Conservation (phyloP, 805 yeast species). For the Ogataea minuta region DNA sequence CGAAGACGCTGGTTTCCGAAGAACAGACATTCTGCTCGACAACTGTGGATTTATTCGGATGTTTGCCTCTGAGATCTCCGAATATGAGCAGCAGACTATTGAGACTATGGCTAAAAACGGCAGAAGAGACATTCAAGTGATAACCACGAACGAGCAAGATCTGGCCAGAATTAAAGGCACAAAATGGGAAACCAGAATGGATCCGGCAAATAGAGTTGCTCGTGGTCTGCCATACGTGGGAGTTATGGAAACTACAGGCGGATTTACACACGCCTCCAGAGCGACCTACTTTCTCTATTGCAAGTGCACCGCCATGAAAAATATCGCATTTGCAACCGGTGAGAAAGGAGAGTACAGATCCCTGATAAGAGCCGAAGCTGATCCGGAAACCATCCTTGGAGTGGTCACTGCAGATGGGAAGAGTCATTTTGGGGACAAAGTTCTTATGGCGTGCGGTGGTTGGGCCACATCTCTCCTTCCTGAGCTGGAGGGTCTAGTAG, state of each 20-base stretch:
- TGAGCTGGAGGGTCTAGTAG: slow-evolving; percentile 3
- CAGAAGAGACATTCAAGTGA: slow-evolving; percentile 1
- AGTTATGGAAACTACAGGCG: slow-evolving; percentile 1
- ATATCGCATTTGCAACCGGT: slow-evolving; percentile 1
- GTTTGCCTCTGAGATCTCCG: not conserved
- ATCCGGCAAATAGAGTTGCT: not conserved
- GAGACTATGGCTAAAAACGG: slow-evolving; percentile 3
- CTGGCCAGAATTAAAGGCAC: not conserved
- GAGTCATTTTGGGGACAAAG: not conserved
- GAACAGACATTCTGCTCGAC: slow-evolving; percentile 2
- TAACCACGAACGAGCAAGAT: not conserved
- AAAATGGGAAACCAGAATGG: slow-evolving; percentile 2
- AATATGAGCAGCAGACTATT: not conserved
- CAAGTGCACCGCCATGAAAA: slow-evolving; percentile 1
- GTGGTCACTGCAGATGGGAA: not conserved
- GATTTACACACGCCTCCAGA: slow-evolving; percentile 4
- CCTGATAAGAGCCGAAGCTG: not conserved
- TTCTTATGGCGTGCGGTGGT: slow-evolving; percentile 3
- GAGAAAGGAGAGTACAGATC: not conserved
- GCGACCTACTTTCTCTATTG: not conserved
- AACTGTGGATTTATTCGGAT: slow-evolving; percentile 4
- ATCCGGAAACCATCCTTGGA: not conserved
- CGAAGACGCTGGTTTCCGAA: not conserved
- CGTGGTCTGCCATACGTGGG: slow-evolving; percentile 2
- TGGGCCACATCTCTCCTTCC: slow-evolving; percentile 3